phyloP scores from a whole-genome alignment of 2,329 filamentous ascomycete genomes.

The Colletotrichum camelliae region DNA sequence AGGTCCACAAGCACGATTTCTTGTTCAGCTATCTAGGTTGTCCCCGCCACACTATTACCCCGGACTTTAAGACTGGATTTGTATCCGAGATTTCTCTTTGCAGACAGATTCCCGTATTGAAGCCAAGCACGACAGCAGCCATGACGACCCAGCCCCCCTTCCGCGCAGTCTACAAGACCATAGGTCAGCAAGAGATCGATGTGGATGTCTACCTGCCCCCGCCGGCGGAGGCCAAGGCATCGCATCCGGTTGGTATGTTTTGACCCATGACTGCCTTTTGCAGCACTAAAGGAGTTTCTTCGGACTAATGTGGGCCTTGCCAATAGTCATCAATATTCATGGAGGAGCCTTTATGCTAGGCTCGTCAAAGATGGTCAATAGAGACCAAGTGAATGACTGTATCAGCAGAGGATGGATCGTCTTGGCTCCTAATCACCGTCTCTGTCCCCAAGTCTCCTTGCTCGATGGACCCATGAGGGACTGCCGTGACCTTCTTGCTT shows the following conservation, averaged over 20 bases:
- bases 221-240: background rate
- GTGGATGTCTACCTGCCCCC: constrained; percentile 32
- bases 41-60: constrained; percentile 2
- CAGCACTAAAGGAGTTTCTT: background rate
- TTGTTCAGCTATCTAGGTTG: constrained; percentile 6
- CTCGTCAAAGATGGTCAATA: constrained; percentile 41
- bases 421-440: constrained; percentile 35
- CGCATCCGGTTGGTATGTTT: background rate
- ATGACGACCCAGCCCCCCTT: constrained; percentile 23
- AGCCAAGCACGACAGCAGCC: background rate
- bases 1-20: background rate
- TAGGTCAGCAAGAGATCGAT: constrained; percentile 31
- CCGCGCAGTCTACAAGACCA: constrained; percentile 32
- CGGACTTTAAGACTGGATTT: background rate
- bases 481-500: constrained; percentile 37
- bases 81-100: background rate
- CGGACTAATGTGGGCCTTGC: background rate
- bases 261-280: background rate
- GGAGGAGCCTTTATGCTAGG: constrained; percentile 50
- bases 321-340: constrained; percentile 45
- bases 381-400: constrained; percentile 41
- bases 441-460: constrained; percentile 37
- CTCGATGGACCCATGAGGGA: constrained; percentile 36
- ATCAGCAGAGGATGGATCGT: constrained; percentile 42
- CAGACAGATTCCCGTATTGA: background rate